Evolutionary conservation across 1,139 yeast species (phyloP).

Genomic region (Sporopachydermia cereana): DNA sequence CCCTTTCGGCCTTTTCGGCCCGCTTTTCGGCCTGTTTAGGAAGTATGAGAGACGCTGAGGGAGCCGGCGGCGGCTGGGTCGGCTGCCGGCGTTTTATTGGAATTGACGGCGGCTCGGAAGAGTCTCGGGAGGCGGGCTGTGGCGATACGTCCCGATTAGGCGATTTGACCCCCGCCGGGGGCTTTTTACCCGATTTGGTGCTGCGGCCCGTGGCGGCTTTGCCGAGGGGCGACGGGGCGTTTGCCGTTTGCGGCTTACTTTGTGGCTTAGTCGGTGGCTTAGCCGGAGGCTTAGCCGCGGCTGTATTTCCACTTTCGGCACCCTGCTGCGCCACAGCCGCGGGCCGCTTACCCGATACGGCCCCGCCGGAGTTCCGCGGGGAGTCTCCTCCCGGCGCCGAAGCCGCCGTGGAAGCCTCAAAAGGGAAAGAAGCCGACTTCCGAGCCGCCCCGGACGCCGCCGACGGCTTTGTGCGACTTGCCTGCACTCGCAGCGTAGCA

Average conservation of each 20-base stretch:
- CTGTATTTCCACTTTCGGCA: neutral
- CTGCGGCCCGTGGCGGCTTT: neutral
- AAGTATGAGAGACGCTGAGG: neutral
- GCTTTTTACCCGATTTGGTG: neutral
- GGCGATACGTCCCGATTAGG: neutral
- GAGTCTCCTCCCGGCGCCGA: neutral
- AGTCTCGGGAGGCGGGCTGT: neutral
- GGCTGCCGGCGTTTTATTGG: neutral
- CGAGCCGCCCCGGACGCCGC: neutral
- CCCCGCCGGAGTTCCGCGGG: neutral
- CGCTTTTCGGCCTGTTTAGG: neutral
- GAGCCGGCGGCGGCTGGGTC: neutral
- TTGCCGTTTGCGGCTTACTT: neutral
- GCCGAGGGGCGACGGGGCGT: too few relatives aligned
- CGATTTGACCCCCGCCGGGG: neutral
- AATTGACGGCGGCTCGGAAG: neutral
- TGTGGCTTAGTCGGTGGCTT: neutral
- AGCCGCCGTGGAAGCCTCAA: neutral
- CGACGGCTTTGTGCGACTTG: neutral
- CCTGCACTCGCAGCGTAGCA: slow-evolving; percentile 1
- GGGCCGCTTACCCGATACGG: neutral
- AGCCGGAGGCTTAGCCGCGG: neutral
- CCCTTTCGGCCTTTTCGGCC: neutral
- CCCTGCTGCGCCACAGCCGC: neutral
- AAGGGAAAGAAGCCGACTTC: too few relatives aligned